Conservation (phyloP, 768 basidiomycete genomes). For the Phaeotremella fagi region DNA sequence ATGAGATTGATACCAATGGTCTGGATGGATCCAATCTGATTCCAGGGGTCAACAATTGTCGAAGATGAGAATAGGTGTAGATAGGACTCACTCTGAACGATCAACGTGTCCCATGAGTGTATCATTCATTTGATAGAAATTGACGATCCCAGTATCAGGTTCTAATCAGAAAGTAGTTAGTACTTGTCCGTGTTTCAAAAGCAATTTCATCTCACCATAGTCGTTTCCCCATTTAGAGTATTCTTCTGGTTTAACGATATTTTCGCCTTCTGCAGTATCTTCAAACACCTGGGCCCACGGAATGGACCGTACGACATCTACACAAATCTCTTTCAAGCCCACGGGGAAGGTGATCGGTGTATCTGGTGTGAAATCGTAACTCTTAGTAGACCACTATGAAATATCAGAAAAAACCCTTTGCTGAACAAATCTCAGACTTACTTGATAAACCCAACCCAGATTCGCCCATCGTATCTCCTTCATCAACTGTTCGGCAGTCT, state of each 20-base stretch:
- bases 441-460: slow-evolving; percentile 85
- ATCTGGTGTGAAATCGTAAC: slow-evolving; percentile 74
- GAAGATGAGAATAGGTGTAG: too few relatives aligned
- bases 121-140: slow-evolving; percentile 87
- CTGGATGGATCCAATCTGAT: slow-evolving; percentile 71
- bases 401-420: too few relatives aligned
- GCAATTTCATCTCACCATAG: slow-evolving; percentile 59
- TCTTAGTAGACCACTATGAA: slow-evolving; percentile 93
- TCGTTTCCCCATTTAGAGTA: slow-evolving; percentile 65
- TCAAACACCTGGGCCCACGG: slow-evolving; percentile 65
- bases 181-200: neutral
- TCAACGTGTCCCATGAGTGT: slow-evolving; percentile 98
- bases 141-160: slow-evolving; percentile 94
- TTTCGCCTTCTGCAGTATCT: slow-evolving; percentile 15
- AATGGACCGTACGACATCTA: slow-evolving; percentile 58
- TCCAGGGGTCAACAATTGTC: neutral
- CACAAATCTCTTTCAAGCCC: slow-evolving; percentile 60
- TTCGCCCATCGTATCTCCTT: slow-evolving; percentile 89
- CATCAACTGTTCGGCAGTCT: slow-evolving; percentile 58
- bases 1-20: slow-evolving; percentile 93
- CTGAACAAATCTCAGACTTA: too few relatives aligned
- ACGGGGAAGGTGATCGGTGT: slow-evolving; percentile 62
- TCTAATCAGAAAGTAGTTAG: slow-evolving; percentile 52
- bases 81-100: slow-evolving; percentile 62
- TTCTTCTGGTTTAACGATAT: slow-evolving; percentile 56